A percentile compares a stretch with the other conserved stretches of the same genome.
These are phyloP conservation scores for Cyclocybe cylindracea DNA, from an alignment of 768 basidiomycete species.

Conservation along the genomic window DNA sequence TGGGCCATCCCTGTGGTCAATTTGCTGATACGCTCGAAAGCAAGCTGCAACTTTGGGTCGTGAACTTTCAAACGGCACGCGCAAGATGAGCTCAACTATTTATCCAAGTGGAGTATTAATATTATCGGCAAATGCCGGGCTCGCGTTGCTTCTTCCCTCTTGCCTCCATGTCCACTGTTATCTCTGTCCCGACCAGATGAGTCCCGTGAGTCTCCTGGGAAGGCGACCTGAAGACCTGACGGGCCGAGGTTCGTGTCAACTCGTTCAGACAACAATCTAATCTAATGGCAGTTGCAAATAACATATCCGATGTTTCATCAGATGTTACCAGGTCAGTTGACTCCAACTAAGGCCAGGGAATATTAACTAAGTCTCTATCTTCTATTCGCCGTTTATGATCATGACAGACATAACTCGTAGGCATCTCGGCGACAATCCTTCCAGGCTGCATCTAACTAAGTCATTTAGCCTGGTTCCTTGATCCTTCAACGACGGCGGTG, in stretches of 20 bases:
- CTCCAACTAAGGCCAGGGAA: neutral
- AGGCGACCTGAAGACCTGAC: slow-evolving; percentile 37
- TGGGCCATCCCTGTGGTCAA: too few relatives aligned
- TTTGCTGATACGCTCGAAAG: too few relatives aligned
- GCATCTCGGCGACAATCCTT: neutral
- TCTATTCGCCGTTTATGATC: slow-evolving; percentile 22
- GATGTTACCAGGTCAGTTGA: slow-evolving; percentile 25
- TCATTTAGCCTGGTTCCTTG: slow-evolving; percentile 25
- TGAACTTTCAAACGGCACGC: too few relatives aligned
- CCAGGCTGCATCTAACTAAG: neutral
- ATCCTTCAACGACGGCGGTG: slow-evolving; percentile 30
- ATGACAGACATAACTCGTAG: slow-evolving; percentile 32
- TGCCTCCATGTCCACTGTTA: too few relatives aligned
- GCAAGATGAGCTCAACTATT: too few relatives aligned
- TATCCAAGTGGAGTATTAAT: too few relatives aligned
- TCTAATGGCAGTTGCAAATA: slow-evolving; percentile 9
- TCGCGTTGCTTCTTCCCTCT: too few relatives aligned
- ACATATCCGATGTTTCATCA: slow-evolving; percentile 35
- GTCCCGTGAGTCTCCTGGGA: too few relatives aligned
- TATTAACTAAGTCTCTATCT: neutral
- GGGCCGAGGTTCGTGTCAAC: slow-evolving; percentile 39
- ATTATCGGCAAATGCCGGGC: too few relatives aligned
- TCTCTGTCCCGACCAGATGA: too few relatives aligned
- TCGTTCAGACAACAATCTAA: slow-evolving; percentile 14
- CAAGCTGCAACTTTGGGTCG: too few relatives aligned